phyloP scores from a whole-genome alignment of 192 early-diverging fungal genomes.

The Backusella morwellensis region DNA sequence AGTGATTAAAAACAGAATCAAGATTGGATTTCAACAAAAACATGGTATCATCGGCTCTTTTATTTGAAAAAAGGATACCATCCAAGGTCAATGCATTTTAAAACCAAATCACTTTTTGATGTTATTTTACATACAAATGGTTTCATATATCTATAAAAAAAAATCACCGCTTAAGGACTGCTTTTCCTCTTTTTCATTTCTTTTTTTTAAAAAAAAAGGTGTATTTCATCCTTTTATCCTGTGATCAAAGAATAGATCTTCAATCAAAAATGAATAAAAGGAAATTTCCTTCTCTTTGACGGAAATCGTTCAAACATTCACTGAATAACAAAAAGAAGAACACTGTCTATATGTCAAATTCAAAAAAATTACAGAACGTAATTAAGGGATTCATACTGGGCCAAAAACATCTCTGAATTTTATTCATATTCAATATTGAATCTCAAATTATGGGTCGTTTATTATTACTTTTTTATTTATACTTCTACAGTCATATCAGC shows the following conservation, averaged over 20 bases:
- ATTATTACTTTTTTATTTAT: not conserved
- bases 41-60: too few relatives aligned
- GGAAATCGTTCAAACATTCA: constrained; percentile 20
- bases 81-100: too few relatives aligned
- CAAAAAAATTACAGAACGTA: not conserved
- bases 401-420: not conserved
- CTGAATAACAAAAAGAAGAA: not conserved
- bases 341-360: constrained; percentile 33
- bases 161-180: not conserved
- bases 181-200: not conserved
- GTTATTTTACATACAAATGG: too few relatives aligned
- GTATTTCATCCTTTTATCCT: not conserved
- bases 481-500: constrained; percentile 12
- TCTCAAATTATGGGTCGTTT: constrained; percentile 1
- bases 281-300: constrained; percentile 24
- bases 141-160: too few relatives aligned
- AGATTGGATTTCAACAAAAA: too few relatives aligned
- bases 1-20: too few relatives aligned
- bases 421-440: not conserved
- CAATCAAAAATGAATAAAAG: not conserved
- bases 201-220: not conserved
- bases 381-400: not conserved
- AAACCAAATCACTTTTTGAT: too few relatives aligned
- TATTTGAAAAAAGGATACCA: too few relatives aligned
- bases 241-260: not conserved